Evolutionary conservation across 768 basidiomycete species (phyloP), one percentile per base, ranked within the genome.

Genomic region (Amanita jacksonii): DNA sequence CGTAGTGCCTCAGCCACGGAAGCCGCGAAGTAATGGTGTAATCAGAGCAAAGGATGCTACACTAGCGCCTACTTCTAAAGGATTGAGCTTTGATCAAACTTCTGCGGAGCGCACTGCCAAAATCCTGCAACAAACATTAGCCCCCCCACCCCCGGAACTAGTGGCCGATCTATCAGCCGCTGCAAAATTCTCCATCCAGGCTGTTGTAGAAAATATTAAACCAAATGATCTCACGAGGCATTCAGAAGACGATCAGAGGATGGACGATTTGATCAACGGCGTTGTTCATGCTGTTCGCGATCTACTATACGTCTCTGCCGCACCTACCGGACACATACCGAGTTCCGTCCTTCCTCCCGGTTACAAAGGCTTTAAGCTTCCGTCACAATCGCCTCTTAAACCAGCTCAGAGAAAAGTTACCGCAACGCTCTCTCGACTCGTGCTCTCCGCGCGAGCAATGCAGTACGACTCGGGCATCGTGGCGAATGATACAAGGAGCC

Each of bases 361-460:
- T 44, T 60, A 63, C 10, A 71, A 72, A 39, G 72, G 77, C 50
- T 54, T 58, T 18, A 65, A 64, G 45, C 55, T 62, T 8, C 61
- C 72, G 8, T 63, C 74, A 1, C 72, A 76, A 51, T 68, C 79
- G 2, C 66, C 82, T 6, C 67, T 90, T 33, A 90, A 89, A 60
- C 81, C 83, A 5, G 78, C 79, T 0, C 88, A 89, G 46, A 72
- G 87, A 41, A 88, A 87, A 53, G 83, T 94, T 24, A 88, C 89
- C 2, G 86, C 89, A 6, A 90, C 89, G 0, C 67, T 94, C 7
- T 92, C 88, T 15, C 84, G 92, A 57, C 70, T 97, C 22, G 86
- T 94, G 23, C 75, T 96, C 2, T 88, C 85, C 6, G 81, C 88
- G n/a, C 82, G 94, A 38, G 90, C 92, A 0, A 81, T 88, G 63